Percentiles rank a stretch among this genome's conserved stretches.
phyloP scores from a whole-genome alignment of 2,329 filamentous ascomycete species.

The Ophiostoma sp. region DNA sequence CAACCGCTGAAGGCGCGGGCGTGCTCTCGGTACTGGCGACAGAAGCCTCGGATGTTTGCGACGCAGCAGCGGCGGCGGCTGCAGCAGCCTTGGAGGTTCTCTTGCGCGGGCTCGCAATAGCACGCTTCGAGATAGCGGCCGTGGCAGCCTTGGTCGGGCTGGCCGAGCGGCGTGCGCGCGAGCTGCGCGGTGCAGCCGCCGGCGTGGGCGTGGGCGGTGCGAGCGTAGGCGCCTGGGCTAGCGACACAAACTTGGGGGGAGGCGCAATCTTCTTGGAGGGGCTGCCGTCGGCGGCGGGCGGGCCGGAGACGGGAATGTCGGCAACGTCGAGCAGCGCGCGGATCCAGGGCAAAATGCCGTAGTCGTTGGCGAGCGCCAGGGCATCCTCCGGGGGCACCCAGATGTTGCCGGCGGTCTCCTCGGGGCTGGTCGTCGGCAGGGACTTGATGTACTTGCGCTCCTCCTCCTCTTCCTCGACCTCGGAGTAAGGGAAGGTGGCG shows the following conservation, averaged over 20 bases:
- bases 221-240: slow-evolving; percentile 38
- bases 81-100: slow-evolving; percentile 40
- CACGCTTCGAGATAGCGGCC: slow-evolving; percentile 33
- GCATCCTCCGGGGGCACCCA: slow-evolving; percentile 87
- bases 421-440: slow-evolving; percentile 70
- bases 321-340: slow-evolving; percentile 84
- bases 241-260: slow-evolving; percentile 65
- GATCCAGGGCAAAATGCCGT: slow-evolving; percentile 81
- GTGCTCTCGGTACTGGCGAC: slow-evolving; percentile 30
- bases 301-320: slow-evolving; percentile 55
- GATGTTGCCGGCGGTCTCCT: slow-evolving; percentile 93
- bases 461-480: slow-evolving; percentile 62
- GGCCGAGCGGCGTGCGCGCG: slow-evolving; percentile 51
- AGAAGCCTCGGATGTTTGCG: slow-evolving; percentile 35
- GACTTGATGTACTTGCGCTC: slow-evolving; percentile 83
- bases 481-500: slow-evolving; percentile 76
- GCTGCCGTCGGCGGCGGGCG: slow-evolving; percentile 46
- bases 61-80: slow-evolving; percentile 22
- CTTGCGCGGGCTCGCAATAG: slow-evolving; percentile 50
- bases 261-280: slow-evolving; percentile 70
- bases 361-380: slow-evolving; percentile 77
- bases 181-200: slow-evolving; percentile 37
- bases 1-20: slow-evolving; percentile 26
- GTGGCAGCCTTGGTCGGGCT: slow-evolving; percentile 47
- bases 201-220: slow-evolving; percentile 47